Conservation (phyloP, 2,329 filamentous ascomycete genomes). For the Colletotrichum cereale region DNA sequence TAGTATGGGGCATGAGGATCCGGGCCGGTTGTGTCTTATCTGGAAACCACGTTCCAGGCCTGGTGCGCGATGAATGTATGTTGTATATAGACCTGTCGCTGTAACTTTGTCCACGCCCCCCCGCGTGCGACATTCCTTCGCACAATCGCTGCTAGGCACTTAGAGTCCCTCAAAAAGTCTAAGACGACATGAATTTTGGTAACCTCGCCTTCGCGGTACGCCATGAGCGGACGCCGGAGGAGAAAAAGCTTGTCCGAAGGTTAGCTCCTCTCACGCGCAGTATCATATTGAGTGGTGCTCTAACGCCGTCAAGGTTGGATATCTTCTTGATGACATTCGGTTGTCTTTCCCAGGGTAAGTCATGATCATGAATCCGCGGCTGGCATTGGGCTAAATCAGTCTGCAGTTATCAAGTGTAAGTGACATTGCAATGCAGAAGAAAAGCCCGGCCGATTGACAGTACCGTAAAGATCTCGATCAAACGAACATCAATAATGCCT, state of each 20-base stretch:
- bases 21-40: slow-evolving; percentile 8
- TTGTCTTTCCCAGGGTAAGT: slow-evolving; percentile 41
- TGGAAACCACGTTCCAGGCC: background rate
- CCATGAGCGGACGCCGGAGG: slow-evolving; percentile 37
- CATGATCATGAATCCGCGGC: background rate
- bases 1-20: background rate
- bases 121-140: background rate
- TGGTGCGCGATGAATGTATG: background rate
- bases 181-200: slow-evolving; percentile 24
- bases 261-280: background rate
- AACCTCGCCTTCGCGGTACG: slow-evolving; percentile 36
- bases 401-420: slow-evolving; percentile 41
- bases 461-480: slow-evolving; percentile 47
- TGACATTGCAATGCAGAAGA: background rate
- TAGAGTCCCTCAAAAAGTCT: background rate
- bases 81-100: slow-evolving; percentile 5
- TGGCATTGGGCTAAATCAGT: slow-evolving; percentile 10
- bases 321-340: slow-evolving; percentile 42
- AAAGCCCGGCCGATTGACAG: background rate
- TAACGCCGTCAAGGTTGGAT: slow-evolving; percentile 22
- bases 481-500: slow-evolving; percentile 58
- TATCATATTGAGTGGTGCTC: too few species aligned
- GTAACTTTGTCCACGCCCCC: background rate
- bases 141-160: background rate
- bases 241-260: slow-evolving; percentile 27